Percentiles rank a stretch among this genome's conserved stretches.
Evolutionary conservation across 371 early-diverging fungal species (phyloP).

Genomic region (Mortierella sp.): DNA sequence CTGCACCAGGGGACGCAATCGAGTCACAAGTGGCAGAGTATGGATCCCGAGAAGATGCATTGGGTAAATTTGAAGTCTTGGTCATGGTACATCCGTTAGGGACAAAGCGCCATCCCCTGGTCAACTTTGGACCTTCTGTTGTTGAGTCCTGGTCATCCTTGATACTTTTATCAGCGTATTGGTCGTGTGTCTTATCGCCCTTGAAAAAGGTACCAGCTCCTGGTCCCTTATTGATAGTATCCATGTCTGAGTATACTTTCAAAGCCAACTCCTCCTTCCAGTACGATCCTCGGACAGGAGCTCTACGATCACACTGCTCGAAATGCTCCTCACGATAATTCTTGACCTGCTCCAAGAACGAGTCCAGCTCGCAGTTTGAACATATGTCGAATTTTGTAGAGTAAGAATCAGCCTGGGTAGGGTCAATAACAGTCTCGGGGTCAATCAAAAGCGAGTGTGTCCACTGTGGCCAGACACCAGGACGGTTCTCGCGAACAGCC

Average conservation of each 20-base stretch:
- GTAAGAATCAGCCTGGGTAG: not conserved
- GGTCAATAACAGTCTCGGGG: conserved; percentile 12
- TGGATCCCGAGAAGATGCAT: conserved; percentile 33
- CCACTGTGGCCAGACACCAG: conserved; percentile 50
- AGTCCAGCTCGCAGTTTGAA: conserved; percentile 20
- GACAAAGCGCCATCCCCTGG: conserved; percentile 51
- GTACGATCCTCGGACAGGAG: conserved; percentile 38
- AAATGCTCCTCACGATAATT: conserved; percentile 22
- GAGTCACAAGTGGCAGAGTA: conserved; percentile 31
- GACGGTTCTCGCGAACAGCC: conserved; percentile 34
- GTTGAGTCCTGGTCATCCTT: not conserved
- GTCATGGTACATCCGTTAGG: conserved; percentile 51
- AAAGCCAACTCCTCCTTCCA: conserved; percentile 38
- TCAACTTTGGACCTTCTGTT: conserved; percentile 4
- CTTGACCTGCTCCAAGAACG: conserved; percentile 27
- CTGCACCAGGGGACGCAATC: conserved; percentile 24
- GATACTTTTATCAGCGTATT: too few species aligned
- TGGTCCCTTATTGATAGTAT: conserved; percentile 25
- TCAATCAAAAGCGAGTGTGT: conserved; percentile 18
- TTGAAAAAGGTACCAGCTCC: conserved; percentile 20
- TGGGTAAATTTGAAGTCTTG: conserved; percentile 14
- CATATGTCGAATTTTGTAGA: conserved; percentile 26
- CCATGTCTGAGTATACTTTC: conserved; percentile 29
- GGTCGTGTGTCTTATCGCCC: too few species aligned
- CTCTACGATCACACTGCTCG: conserved; percentile 46